Base-by-base conservation (phyloP, 805 yeast genomes). In the Saccharomycopsis guyanensis region DNA sequence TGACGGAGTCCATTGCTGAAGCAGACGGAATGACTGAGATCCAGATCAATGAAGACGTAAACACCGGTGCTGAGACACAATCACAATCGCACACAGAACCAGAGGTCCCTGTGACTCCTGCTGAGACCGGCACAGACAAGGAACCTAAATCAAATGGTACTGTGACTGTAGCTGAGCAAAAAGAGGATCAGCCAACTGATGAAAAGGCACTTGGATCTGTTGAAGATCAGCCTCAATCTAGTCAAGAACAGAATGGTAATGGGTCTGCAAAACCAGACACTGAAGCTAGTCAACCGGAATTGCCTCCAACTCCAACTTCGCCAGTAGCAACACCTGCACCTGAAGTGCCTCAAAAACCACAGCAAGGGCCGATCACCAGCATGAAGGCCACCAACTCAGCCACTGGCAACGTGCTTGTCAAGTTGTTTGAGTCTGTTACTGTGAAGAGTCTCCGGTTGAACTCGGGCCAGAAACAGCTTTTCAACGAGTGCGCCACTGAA, bases 331-430 rank as follows among this genome's bases (percentile, higher is more conserved):
- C 18, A 33, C 18, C 37, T 33, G 19, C 37, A 15, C 37, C 37
- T 33, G 37, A n/a, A n/a, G n/a, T n/a, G n/a, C n/a, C n/a, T 12
- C 37, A 33, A 33, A 15, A 33, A 12, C 37, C 6, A 33, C 10
- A 33, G 8, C 20, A n/a, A n/a, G n/a, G n/a, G n/a, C 20, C 37
- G 5, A 33, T 33, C 20, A 38, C 46, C 10, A 32, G 33, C 13
- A 24, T 39, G 29, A 43, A 34, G 22, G n/a, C 41, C 29, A n/a
- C 43, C 10, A 34, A 46, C 18, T 19, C 37, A 3, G 50, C 48
- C 22, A 50, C 53, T n/a, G 29, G 42, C 24, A 50, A 40, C 35
- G 49, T 44, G 4, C 33, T 50, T 19, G 34, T 24, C 23, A 45
- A 50, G 22, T 32, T 50, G n/a, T 46, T 50, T 31, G 46, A 44